Conservation (phyloP, 2,329 filamentous ascomycete species). For the Blumeriella jaapii region DNA sequence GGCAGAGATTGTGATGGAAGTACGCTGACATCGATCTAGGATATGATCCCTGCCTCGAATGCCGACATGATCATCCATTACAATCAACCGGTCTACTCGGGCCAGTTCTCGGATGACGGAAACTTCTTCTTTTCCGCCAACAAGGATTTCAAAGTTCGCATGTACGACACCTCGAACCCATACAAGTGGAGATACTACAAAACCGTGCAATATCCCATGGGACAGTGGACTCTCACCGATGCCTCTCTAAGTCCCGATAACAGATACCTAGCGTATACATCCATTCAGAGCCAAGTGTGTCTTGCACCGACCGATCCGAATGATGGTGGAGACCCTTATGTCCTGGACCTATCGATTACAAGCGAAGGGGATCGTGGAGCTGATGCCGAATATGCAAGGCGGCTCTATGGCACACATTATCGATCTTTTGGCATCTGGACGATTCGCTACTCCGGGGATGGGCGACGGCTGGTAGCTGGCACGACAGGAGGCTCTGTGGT, state of each 20-base stretch:
- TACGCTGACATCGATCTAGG: constrained; percentile 33
- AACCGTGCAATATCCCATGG: constrained; percentile 72
- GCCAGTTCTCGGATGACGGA: constrained; percentile 92
- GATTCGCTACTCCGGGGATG: constrained; percentile 84
- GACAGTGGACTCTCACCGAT: constrained; percentile 94
- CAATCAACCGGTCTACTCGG: constrained; percentile 77
- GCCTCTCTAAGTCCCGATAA: constrained; percentile 87
- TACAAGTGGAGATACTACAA: constrained; percentile 96
- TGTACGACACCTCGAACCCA: constrained; percentile 96
- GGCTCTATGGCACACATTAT: constrained; percentile 11
- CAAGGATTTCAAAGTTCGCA: constrained; percentile 86
- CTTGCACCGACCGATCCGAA: constrained; percentile 78
- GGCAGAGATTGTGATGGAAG: background rate
- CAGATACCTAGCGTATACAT: constrained; percentile 81
- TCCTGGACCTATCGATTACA: constrained; percentile 66
- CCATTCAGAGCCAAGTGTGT: constrained; percentile 73
- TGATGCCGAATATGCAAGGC: no score
- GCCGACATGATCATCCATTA: constrained; percentile 86
- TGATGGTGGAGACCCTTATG: constrained; percentile 67
- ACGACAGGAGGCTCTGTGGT: constrained; percentile 70
- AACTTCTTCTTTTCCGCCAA: constrained; percentile 93
- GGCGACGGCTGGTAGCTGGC: constrained; percentile 80
- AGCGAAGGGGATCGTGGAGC: no score
- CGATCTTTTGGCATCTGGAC: constrained; percentile 66
- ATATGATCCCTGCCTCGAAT: constrained; percentile 63